Percentiles rank a stretch among this genome's conserved stretches.
Conservation (phyloP, 129 eudicot species). For the Tagetes patula region DNA sequence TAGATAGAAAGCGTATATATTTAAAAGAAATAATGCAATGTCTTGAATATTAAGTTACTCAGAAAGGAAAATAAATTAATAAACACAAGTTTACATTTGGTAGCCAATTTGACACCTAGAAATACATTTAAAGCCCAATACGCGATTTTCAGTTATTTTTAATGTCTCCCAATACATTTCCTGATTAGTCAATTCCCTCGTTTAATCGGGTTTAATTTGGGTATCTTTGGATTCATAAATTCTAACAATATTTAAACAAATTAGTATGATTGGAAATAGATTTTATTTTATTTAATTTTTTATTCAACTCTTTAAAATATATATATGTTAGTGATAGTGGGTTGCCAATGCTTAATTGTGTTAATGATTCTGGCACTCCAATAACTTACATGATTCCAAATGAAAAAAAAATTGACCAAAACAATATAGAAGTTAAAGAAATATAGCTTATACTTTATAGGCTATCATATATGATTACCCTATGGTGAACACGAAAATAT, state of each 20-base stretch:
- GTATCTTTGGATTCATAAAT: background rate
- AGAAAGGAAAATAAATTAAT: background rate
- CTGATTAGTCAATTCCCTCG: slow-evolving; percentile 1
- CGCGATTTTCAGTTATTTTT: slow-evolving; percentile 8
- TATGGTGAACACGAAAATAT: slow-evolving; percentile 1
- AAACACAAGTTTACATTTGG: slow-evolving; percentile 11
- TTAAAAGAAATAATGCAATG: background rate
- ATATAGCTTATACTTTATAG: background rate
- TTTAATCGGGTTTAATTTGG: background rate
- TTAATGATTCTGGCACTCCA: slow-evolving; percentile 10
- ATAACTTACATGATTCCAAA: slow-evolving; percentile 22
- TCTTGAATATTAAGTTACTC: slow-evolving; percentile 18
- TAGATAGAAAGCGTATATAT: background rate
- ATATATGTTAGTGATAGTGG: slow-evolving; percentile 13
- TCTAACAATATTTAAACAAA: background rate
- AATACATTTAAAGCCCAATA: slow-evolving; percentile 9
- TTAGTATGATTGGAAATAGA: background rate
- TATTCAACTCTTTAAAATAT: background rate
- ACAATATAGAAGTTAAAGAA: slow-evolving; percentile 19
- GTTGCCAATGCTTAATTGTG: slow-evolving; percentile 4
- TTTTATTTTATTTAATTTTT: background rate
- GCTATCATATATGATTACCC: slow-evolving; percentile 11
- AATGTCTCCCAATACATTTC: background rate
- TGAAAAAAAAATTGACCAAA: slow-evolving; percentile 3
- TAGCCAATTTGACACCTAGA: slow-evolving; percentile 25